phyloP scores from a whole-genome alignment of 345 rosid genomes.

The Pugionium cornutum region DNA sequence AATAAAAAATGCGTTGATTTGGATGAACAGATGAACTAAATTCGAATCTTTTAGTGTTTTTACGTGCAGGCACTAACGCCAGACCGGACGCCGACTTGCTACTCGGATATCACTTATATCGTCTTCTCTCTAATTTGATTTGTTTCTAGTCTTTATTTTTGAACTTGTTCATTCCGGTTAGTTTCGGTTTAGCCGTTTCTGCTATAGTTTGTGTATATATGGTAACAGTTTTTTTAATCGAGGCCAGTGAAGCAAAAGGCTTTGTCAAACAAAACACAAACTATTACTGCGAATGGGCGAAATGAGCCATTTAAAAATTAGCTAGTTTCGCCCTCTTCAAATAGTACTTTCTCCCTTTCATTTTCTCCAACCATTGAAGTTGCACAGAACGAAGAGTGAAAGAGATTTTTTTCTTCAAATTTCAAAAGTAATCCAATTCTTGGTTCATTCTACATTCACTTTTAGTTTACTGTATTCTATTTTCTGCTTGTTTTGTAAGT shows the following conservation, averaged over 20 bases:
- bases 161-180: background rate
- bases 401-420: background rate
- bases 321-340: constrained; percentile 27
- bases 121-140: constrained; percentile 8
- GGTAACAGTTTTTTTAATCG: constrained; percentile 6
- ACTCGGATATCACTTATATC: background rate
- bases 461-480: background rate
- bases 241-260: constrained; percentile 37
- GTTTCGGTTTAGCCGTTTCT: background rate
- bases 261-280: constrained; percentile 4
- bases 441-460: background rate
- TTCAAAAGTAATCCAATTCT: constrained; percentile 16
- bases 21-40: background rate
- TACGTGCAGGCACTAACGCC: constrained; percentile 39
- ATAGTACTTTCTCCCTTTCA: constrained; percentile 3
- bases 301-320: background rate
- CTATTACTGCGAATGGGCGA: constrained; percentile 25
- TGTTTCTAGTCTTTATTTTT: background rate
- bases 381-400: background rate
- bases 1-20: constrained; percentile 24
- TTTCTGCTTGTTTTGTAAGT: background rate
- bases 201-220: background rate
- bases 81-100: constrained; percentile 19
- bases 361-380: constrained; percentile 29
- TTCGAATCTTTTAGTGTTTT: background rate